Evolutionary conservation across 345 rosid genomes (phyloP), one percentile per base, ranked within the genome.

Genomic region (Linum trigynum): DNA sequence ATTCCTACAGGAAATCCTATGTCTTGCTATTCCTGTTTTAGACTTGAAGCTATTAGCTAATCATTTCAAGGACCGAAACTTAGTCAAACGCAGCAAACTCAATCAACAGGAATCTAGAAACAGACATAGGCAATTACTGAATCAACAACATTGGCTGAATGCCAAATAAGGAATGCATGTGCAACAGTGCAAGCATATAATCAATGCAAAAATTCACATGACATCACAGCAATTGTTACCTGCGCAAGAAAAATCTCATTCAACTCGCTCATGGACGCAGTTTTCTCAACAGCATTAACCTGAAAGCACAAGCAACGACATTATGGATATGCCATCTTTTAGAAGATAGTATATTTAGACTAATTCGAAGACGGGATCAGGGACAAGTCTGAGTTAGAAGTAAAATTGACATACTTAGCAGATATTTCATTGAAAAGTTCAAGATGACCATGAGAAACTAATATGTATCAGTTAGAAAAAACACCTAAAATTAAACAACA

Each of bases 261-360:
- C 77, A 92, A 74, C 82, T 87, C 97, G 16, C 98, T 92, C 98
- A 90, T 86, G 64, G 97, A 90, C 75, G 98, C 96, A 71, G 98
- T 90, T 81, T 77, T 83, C 81, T 90, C 92, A 70, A 92, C 94
- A 64, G 86, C 94, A 77, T 76, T 78, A 73, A 90, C 96, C 98
- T 92, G 80, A 79, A 79, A 70, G 45, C 62, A 69, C 7, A 66
- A 12, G 3, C 36, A 51, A 36, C 38, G 66, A 67, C 38, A 16
- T 6, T 9, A 5, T 48, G 53, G 53, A 48, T 12, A 48, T 48
- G 3, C 9, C 53, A 12, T 9, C 14, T 48, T 48, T 48, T 15
- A 48, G 11, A 6, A 48, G 9, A 35, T 12, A 17, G 48, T 50
- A 55, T 16, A 43, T 6, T 7, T 23, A 35, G 23, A 57, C 32